Base-by-base conservation (phyloP, 768 basidiomycete genomes). In the Vararia minispora region DNA sequence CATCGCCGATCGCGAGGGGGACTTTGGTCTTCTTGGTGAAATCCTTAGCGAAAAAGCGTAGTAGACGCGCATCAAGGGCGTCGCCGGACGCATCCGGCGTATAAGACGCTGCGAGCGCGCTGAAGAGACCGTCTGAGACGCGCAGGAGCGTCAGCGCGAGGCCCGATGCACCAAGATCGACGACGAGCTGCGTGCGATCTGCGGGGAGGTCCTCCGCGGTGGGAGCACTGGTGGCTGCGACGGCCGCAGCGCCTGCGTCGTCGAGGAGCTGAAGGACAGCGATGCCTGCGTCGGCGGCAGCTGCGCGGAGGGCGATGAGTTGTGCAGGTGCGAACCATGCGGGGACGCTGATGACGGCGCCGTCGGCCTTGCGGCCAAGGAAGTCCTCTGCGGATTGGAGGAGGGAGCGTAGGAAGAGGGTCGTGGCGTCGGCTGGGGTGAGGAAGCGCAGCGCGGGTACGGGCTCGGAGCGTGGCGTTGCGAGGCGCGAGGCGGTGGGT, bases 11-110 rank as follows among this genome's bases (percentile, higher is more conserved):
- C 7, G 69, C 61, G 29, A 95, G 66, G 0, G 79, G 63, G 17
- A 72, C 72, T 58, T 87, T 89, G 13, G 83, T 91, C 66, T 95
- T 99, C 64, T 97, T 98, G 35, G 85, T 86, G 59, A 99, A 99
- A 47, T 99, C 94, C 55, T 89, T 79, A 37, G 85, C 78, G 58
- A 99, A 95, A 66, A 85, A 86, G 43, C 82, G 80, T 63, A 95
- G 76, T 28, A 97, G 70, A 53, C 79, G 74, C 43, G 76, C 73
- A 60, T 90, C 87, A 51, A 92, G 76, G 42, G 72, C 68, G 47
- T 83, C 72, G 0, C 80, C 85, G 5, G 79, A 77, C 31, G 81
- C 56, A 20, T 55, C 49, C 25, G 66, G 56, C 27, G 58, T 52
- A 31, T 64, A 59, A 6, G 69, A 62, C 0, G 72, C 66, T 3